Evolutionary conservation across 1,139 yeast genomes (phyloP).

Genomic region (Geotrichum cucujoidarum): DNA sequence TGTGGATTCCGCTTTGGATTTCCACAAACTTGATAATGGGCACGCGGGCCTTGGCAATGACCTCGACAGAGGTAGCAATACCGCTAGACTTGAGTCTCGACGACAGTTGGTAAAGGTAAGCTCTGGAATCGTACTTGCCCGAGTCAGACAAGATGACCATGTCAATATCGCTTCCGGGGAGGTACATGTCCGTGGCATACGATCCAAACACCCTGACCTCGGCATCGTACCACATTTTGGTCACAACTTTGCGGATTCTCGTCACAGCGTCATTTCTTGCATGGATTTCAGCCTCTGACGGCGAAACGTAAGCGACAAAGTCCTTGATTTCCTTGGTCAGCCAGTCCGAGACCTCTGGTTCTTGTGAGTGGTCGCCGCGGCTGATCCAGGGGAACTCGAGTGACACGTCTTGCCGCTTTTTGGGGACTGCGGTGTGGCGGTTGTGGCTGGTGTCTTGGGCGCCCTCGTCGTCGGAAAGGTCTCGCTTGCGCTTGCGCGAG

Average conservation of each 20-base stretch:
- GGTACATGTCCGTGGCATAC: conserved; percentile 85
- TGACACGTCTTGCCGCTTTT: conserved; percentile 13
- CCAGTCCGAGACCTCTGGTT: conserved; percentile 75
- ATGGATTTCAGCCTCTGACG: conserved; percentile 68
- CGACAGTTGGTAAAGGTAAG: conserved; percentile 68
- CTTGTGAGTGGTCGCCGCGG: conserved; percentile 67
- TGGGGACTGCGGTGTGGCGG: conserved; percentile 22
- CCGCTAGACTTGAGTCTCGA: conserved; percentile 58
- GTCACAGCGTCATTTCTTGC: conserved; percentile 64
- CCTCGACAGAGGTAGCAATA: conserved; percentile 72
- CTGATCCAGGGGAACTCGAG: conserved; percentile 74
- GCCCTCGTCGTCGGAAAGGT: conserved; percentile 26
- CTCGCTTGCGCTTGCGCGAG: conserved; percentile 23
- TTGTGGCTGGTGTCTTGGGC: conserved; percentile 27
- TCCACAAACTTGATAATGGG: conserved; percentile 94
- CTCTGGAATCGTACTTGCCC: conserved; percentile 63
- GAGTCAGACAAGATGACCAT: conserved; percentile 72
- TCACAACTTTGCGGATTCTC: conserved; percentile 54
- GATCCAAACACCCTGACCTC: conserved; percentile 90
- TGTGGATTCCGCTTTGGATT: conserved; percentile 61
- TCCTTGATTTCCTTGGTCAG: conserved; percentile 81
- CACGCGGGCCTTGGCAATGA: conserved; percentile 87
- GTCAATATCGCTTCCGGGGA: conserved; percentile 96
- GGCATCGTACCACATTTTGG: conserved; percentile 70
- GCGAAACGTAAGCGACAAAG: conserved; percentile 82